Evolutionary conservation across 192 early-diverging fungal genomes (phyloP).

Genomic region (Dispira simplex): DNA sequence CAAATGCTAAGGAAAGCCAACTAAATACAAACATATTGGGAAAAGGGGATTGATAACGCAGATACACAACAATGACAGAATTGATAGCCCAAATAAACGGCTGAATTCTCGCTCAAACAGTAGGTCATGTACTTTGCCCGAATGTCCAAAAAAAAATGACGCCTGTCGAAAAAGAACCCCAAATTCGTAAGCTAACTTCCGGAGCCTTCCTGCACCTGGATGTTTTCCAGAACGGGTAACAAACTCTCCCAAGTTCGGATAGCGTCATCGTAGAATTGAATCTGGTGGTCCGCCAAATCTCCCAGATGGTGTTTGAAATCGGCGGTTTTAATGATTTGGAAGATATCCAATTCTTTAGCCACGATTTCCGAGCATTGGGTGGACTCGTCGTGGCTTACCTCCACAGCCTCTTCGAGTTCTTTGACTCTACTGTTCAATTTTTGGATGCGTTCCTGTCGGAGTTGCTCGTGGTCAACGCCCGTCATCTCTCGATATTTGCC

Average conservation of each 20-base stretch:
- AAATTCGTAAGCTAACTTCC: not conserved
- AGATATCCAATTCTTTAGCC: slow-evolving; percentile 68
- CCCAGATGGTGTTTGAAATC: slow-evolving; percentile 67
- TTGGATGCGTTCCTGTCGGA: slow-evolving; percentile 62
- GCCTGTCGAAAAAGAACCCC: too few species aligned
- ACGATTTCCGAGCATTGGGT: slow-evolving; percentile 64
- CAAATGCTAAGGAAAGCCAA: too few species aligned
- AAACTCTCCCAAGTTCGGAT: slow-evolving; percentile 3
- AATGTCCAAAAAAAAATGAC: too few species aligned
- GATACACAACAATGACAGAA: too few species aligned
- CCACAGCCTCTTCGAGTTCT: slow-evolving; percentile 70
- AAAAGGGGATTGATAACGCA: too few species aligned
- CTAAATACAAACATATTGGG: too few species aligned
- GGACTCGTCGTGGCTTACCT: slow-evolving; percentile 52
- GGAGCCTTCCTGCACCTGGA: not conserved
- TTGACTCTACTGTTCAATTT: slow-evolving; percentile 51
- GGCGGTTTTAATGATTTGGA: slow-evolving; percentile 56
- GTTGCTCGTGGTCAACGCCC: slow-evolving; percentile 69
- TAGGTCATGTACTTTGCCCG: too few species aligned
- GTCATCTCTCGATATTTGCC: slow-evolving; percentile 82
- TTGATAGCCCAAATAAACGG: too few species aligned
- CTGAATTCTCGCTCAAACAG: too few species aligned
- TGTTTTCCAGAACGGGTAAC: not conserved
- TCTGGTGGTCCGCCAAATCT: slow-evolving; percentile 61
- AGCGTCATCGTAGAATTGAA: slow-evolving; percentile 63